Base-by-base conservation (phyloP, 2,329 filamentous ascomycete genomes). In the Colletotrichum phormii region DNA sequence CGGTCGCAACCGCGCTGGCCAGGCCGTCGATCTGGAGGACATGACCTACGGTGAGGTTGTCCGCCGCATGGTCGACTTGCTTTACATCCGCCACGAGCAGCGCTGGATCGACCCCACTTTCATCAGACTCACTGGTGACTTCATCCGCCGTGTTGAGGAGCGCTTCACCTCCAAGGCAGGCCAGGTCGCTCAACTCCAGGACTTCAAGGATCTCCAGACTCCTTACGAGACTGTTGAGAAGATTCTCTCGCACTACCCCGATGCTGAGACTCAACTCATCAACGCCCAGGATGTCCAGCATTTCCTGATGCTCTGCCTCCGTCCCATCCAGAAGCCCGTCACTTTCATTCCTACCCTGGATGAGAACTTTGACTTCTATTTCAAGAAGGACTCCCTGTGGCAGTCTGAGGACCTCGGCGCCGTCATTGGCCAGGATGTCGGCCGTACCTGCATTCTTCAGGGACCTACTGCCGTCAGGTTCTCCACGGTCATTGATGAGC, bases 311-410 rank as follows among this genome's bases (percentile, higher is more conserved):
- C 91, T 99, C 55, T 98, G 95, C 88, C 92, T 97, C 85, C 92
- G 95, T 49, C 94, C 93, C 60, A 93, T 93, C 53, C 97, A 99
- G 87, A 99, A 99, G 89, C 97, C 97, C 2, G 94, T 97, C 33
- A 97, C 96, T 0, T 99, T 99, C 81, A 95, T 99, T 35, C 97
- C 97, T 5, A 89, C 93, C n/a, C 89, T 99, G 26, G 97, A 99
- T 78, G 95, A 97, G 75, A 98, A 96, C 81, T 99, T 99, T 77
- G 97, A 99, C 81, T 98, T 97, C 85, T 99, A 95, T 87, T 99
- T 99, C 92, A 99, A 99, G 91, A 99, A 99, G 87, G 97, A 99
- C 83, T 99, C 97, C 1, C 89, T 99, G 8, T 99, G 97, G 97
- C 97, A 99, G 85, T 98, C 97, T 1, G 97, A 99, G 84, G 97